Conservation (phyloP, 176 grass and related monocot species). For the Triticum turgidum region DNA sequence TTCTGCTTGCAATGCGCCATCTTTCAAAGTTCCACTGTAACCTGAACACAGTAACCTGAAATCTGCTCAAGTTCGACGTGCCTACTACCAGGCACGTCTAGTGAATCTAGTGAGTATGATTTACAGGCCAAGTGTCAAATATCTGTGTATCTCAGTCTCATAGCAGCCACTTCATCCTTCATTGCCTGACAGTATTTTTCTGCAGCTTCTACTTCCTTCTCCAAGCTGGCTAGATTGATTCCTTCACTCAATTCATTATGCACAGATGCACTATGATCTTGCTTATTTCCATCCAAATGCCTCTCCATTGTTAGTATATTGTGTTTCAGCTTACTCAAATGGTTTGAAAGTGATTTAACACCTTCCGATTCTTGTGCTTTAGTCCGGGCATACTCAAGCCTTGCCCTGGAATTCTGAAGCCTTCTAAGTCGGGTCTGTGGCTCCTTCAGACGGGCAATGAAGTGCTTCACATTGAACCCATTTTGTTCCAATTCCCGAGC, state of each 20-base stretch:
- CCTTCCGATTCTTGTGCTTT: slow-evolving; percentile 38
- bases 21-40: neutral
- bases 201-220: slow-evolving; percentile 59
- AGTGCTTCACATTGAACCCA: slow-evolving; percentile 60
- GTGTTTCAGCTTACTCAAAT: slow-evolving; percentile 45
- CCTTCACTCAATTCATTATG: slow-evolving; percentile 8
- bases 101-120: neutral
- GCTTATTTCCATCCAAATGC: slow-evolving; percentile 41
- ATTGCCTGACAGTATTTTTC: slow-evolving; percentile 47
- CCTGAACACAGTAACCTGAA: neutral
- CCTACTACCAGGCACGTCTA: neutral
- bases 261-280: slow-evolving; percentile 22
- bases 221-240: slow-evolving; percentile 36
- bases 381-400: slow-evolving; percentile 47
- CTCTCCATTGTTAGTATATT: slow-evolving; percentile 56
- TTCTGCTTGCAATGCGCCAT: neutral
- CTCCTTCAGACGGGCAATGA: slow-evolving; percentile 62
- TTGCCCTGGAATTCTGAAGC: slow-evolving; percentile 42
- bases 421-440: slow-evolving; percentile 42
- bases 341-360: slow-evolving; percentile 41
- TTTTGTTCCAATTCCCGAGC: slow-evolving; percentile 34
- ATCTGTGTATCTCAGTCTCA: slow-evolving; percentile 29
- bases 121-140: neutral
- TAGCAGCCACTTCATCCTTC: slow-evolving; percentile 44
- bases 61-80: neutral